A percentile compares a stretch with the other conserved stretches of the same genome.
Evolutionary conservation across 805 yeast species (phyloP).

Genomic region (Sporopachydermia lactativora): DNA sequence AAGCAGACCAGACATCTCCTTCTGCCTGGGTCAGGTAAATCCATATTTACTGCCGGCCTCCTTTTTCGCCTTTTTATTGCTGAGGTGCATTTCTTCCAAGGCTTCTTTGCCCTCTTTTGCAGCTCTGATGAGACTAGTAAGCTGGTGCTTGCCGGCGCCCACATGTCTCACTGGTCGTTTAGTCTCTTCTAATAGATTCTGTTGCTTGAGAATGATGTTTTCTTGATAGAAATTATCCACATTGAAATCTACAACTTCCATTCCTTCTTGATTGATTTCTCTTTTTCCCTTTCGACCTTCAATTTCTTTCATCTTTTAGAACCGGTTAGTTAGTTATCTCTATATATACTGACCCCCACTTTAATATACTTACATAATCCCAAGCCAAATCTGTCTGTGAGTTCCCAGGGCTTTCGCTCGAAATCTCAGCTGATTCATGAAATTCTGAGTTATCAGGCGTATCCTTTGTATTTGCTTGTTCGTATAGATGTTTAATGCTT

Average conservation of each 20-base stretch:
- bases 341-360: no score
- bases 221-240: constrained; percentile 24
- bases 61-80: constrained; percentile 12
- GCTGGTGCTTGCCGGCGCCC: constrained; percentile 21
- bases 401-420: background rate
- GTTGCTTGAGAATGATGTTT: constrained; percentile 18
- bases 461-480: no score
- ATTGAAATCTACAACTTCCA: constrained; percentile 22
- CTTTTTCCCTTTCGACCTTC: constrained; percentile 3
- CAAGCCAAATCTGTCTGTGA: no score
- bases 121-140: constrained; percentile 15
- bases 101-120: constrained; percentile 20
- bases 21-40: no score
- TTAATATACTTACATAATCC: no score
- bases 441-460: background rate
- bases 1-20: no score
- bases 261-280: constrained; percentile 8
- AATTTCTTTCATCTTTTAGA: constrained; percentile 1
- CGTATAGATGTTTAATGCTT: background rate
- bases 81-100: constrained; percentile 18
- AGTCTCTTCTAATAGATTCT: constrained; percentile 20
- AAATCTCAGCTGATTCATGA: background rate
- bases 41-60: constrained; percentile 18
- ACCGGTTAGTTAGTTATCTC: background rate
- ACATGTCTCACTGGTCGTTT: constrained; percentile 17